These are phyloP conservation scores for Hyaloscypha bicolor DNA, from an alignment of 495 filamentous ascomycete species.

Conservation along the genomic window DNA sequence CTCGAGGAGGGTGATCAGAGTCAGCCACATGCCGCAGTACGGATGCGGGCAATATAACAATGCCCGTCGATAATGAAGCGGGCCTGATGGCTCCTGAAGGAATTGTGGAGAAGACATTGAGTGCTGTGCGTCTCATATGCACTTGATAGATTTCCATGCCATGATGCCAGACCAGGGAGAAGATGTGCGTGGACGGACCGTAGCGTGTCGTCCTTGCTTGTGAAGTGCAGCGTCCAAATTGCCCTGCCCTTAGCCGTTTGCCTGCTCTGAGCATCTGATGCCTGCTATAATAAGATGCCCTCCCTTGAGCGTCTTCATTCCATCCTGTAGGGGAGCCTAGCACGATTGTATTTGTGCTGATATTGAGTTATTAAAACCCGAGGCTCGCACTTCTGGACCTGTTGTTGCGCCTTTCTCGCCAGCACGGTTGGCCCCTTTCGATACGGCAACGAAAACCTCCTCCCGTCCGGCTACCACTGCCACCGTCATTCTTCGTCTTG, in stretches of 20 bases:
- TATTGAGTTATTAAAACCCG: not conserved
- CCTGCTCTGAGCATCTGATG: not conserved
- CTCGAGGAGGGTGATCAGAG: not conserved
- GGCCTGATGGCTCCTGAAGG: not conserved
- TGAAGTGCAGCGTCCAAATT: too few species aligned
- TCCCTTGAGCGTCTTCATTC: not conserved
- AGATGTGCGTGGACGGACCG: conserved; percentile 1
- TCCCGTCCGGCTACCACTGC: not conserved
- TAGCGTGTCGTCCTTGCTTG: not conserved
- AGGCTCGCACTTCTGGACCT: not conserved
- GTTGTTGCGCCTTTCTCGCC: not conserved
- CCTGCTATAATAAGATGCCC: not conserved
- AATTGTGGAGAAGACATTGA: not conserved
- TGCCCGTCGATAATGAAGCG: conserved; percentile 1
- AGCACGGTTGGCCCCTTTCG: not conserved
- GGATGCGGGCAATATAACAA: conserved; percentile 9
- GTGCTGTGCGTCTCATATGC: conserved; percentile 3
- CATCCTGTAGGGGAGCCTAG: not conserved
- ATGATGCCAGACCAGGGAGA: conserved; percentile 20
- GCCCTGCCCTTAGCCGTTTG: not conserved
- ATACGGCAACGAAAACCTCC: not conserved
- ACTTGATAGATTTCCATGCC: conserved; percentile 11
- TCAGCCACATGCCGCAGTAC: conserved; percentile 1
- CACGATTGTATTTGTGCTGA: conserved; percentile 1
- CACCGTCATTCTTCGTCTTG: not conserved